Percentiles rank a stretch among this genome's conserved stretches.
phyloP scores from a whole-genome alignment of 2,329 filamentous ascomycete genomes.

The Fusarium oxysporum region DNA sequence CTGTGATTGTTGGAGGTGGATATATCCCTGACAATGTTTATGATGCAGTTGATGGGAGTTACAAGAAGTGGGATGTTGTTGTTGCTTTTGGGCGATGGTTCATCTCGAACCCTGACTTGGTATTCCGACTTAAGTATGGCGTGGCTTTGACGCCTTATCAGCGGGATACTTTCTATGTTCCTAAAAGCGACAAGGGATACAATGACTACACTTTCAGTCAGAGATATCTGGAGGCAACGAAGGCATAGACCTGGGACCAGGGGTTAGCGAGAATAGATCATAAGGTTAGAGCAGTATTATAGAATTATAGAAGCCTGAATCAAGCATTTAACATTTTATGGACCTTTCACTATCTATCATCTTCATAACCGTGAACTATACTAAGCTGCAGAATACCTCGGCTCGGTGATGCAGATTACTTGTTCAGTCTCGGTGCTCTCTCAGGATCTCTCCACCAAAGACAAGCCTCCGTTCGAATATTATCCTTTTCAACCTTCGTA shows the following conservation, averaged over 20 bases:
- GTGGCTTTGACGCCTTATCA: conserved; percentile 54
- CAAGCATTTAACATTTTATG: neutral
- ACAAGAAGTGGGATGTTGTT: conserved; percentile 44
- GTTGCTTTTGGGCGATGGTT: conserved; percentile 51
- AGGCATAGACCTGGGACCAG: fast-evolving
- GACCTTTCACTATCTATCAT: neutral
- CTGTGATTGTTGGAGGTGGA: conserved; percentile 49
- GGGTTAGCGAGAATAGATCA: fast-evolving
- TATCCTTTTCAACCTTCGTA: conserved; percentile 50
- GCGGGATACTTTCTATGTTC: conserved; percentile 54
- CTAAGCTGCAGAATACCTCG: too few relatives aligned
- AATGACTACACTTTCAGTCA: conserved; percentile 48
- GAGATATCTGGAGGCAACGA: conserved; percentile 10
- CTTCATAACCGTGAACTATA: neutral
- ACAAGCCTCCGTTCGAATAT: conserved; percentile 49
- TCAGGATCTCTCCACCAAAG: conserved; percentile 52
- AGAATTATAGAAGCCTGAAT: neutral
- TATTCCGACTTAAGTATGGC: conserved; percentile 53
- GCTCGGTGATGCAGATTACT: conserved; percentile 28
- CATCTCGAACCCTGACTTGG: conserved; percentile 52
- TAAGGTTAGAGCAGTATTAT: fast-evolving
- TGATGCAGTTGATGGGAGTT: conserved; percentile 39
- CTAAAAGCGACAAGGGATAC: conserved; percentile 42
- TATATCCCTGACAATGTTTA: conserved; percentile 44
- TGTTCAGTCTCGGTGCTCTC: conserved; percentile 51